Conservation (phyloP, 306 rosid genomes). For the Ochetophila trinervis region DNA sequence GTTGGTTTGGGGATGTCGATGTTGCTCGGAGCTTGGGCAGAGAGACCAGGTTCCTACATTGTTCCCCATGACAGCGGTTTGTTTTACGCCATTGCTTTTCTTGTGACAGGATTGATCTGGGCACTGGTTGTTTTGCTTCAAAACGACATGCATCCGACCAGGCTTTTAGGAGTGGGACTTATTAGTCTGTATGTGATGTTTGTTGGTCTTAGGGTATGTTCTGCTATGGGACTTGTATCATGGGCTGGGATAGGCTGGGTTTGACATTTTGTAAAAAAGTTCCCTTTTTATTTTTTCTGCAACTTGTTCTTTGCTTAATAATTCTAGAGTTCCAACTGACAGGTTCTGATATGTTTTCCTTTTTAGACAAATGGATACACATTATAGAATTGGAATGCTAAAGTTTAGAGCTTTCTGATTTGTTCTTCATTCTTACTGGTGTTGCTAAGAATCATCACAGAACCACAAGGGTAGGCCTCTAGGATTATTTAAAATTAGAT, state of each 20-base stretch:
- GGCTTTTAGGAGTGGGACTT: slow-evolving; percentile 55
- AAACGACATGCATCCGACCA: slow-evolving; percentile 61
- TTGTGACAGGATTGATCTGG: slow-evolving; percentile 57
- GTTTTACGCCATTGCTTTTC: slow-evolving; percentile 61
- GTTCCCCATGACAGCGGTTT: slow-evolving; percentile 57
- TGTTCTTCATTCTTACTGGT: too few relatives aligned
- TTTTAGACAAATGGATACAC: too few relatives aligned
- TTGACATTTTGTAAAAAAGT: too few relatives aligned
- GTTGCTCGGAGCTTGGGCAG: slow-evolving; percentile 50
- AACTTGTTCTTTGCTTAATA: too few relatives aligned
- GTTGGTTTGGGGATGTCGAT: neutral
- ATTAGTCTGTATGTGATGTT: slow-evolving; percentile 53
- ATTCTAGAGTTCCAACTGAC: too few relatives aligned
- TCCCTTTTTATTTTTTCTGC: too few relatives aligned
- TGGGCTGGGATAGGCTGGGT: neutral
- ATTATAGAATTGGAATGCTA: too few relatives aligned
- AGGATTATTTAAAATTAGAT: too few relatives aligned
- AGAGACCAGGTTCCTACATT: slow-evolving; percentile 43
- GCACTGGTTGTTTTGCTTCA: slow-evolving; percentile 55
- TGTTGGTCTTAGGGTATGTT: slow-evolving; percentile 49
- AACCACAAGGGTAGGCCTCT: too few relatives aligned
- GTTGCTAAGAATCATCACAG: too few relatives aligned
- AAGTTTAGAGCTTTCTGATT: too few relatives aligned
- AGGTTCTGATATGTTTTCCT: too few relatives aligned
- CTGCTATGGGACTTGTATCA: neutral